Conservation (phyloP, 306 rosid species). For the Cucumis hystrix region DNA sequence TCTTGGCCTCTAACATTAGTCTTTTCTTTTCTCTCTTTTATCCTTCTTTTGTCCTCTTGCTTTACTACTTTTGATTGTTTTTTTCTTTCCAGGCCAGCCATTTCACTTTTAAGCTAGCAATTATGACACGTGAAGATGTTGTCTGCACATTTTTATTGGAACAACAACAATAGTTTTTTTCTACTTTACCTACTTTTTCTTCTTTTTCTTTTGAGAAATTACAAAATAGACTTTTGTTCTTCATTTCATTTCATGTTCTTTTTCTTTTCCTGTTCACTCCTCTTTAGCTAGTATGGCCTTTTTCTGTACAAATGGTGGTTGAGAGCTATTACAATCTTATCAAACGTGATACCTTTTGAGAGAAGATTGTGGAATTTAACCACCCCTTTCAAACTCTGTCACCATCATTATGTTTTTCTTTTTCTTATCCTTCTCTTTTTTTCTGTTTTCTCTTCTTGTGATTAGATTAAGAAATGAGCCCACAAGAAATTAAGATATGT, state of each 20-base stretch:
- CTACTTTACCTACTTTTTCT: background rate
- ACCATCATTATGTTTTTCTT: background rate
- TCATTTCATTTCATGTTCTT: background rate
- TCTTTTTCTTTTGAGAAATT: background rate
- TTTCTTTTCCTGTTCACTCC: background rate
- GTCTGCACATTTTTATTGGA: background rate
- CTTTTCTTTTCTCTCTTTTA: background rate
- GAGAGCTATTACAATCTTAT: background rate
- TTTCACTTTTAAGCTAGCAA: background rate
- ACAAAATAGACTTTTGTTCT: background rate
- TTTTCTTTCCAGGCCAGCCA: background rate
- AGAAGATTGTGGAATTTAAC: background rate
- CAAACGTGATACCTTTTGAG: background rate
- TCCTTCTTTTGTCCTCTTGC: background rate
- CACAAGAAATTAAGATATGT: background rate
- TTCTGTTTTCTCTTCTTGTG: background rate
- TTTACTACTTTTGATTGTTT: background rate
- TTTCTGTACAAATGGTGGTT: slow-evolving; percentile 1
- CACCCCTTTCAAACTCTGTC: background rate
- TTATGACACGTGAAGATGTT: background rate
- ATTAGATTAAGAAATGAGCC: background rate
- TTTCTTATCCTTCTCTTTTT: background rate
- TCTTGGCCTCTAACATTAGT: background rate
- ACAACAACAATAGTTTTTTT: background rate
- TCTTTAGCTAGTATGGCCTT: background rate